These are phyloP conservation scores for Globisporangium nagaii DNA, from an alignment of 352 stramenopile species.

Conservation along the genomic window DNA sequence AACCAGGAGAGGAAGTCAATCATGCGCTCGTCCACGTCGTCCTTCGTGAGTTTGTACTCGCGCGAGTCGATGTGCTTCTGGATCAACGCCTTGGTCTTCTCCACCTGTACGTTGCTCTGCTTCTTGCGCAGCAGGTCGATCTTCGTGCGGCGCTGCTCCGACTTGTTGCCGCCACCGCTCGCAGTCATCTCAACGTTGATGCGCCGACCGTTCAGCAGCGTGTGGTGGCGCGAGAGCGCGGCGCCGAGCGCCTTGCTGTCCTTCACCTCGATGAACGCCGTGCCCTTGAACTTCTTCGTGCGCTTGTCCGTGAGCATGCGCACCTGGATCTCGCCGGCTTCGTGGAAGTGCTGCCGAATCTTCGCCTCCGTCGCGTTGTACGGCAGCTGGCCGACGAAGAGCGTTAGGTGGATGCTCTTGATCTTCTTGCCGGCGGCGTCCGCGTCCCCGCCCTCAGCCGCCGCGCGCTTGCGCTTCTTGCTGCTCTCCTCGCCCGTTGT, in stretches of 20 bases:
- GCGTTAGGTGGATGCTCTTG: conserved; percentile 82
- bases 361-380: conserved; percentile 64
- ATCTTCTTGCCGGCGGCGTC: conserved; percentile 28
- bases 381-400: conserved; percentile 80
- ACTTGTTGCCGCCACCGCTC: conserved; percentile 79
- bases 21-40: conserved; percentile 85
- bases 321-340: conserved; percentile 70
- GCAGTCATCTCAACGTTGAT: conserved; percentile 88
- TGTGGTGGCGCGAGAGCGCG: conserved; percentile 75
- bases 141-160: conserved; percentile 61
- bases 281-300: conserved; percentile 80
- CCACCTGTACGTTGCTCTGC: conserved; percentile 75
- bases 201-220: conserved; percentile 66
- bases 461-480: conserved; percentile 52
- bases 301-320: conserved; percentile 84
- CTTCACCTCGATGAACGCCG: conserved; percentile 81
- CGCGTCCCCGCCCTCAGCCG: conserved; percentile 5
- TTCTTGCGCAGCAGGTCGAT: conserved; percentile 73
- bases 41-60: conserved; percentile 63
- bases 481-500: conserved; percentile 14
- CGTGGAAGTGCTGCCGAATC: conserved; percentile 63
- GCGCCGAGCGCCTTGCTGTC: conserved; percentile 79
- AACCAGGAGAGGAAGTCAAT: conserved; percentile 87
- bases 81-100: conserved; percentile 77
- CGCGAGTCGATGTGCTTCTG: conserved; percentile 74